Base-by-base conservation (phyloP, 352 stramenopile species). In the Pythium myriotylum region DNA sequence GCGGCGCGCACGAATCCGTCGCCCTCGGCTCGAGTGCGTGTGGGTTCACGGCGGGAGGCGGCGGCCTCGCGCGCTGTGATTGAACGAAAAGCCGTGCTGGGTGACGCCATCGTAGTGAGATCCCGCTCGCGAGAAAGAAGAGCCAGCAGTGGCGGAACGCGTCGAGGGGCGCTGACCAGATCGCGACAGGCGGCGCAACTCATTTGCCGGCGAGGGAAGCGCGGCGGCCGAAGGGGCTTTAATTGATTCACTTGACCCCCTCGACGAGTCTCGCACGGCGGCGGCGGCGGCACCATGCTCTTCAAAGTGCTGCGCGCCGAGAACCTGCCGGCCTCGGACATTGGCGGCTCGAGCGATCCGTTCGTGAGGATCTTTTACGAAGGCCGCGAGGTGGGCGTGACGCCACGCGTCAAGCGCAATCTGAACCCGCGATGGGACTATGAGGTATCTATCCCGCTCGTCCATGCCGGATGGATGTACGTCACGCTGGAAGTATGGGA, bases 361-460 rank as follows among this genome's bases (percentile, higher is more conserved):
- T 92, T 88, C 62, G 82, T 91, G 12, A 73, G 77, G 46, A 71
- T 94, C 33, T 72, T 74, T 43, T 94, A 91, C 65, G 86, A 94
- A 47, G 73, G 77, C 17, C 84, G 84, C 47, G 86, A 94, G 51
- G 67, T 94, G n/a, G 84, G 68, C 35, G 42, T 58, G 1, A 89
- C 85, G n/a, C 81, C 72, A n/a, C 70, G 76, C 43, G 80, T 94
- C 57, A 89, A 88, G 65, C 78, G 77, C 35, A 77, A 79, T 51
- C 58, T 91, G 7, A 90, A 88, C 51, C 86, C 86, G 60, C 77
- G 77, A 52, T 94, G 84, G 83, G 83, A 94, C 60, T 75, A 77
- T 45, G 68, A 82, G 40, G 61, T 89, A 37, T 60, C 74, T 48
- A 72, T 94, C 62, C 69, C 80, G 58, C 76, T 93, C 23, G 65